Conservation (phyloP, 1,139 yeast species). For the Spencermartinsiella ligniputridi region DNA sequence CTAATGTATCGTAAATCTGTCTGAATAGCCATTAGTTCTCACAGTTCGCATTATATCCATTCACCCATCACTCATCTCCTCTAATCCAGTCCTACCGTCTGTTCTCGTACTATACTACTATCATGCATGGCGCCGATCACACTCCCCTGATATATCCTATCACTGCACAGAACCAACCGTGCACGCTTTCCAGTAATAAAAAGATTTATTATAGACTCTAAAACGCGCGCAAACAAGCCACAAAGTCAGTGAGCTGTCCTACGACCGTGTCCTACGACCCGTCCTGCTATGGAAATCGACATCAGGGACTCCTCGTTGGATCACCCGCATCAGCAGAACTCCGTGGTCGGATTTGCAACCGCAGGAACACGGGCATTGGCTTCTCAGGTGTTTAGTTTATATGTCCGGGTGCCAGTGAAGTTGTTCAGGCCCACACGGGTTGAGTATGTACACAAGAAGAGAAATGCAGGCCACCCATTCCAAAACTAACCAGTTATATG, state of each 20-base stretch:
- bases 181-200: too few species aligned
- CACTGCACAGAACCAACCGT: too few species aligned
- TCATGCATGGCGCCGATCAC: too few species aligned
- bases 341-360: slow-evolving; percentile 57
- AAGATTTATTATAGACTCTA: too few species aligned
- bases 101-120: too few species aligned
- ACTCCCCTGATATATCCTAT: too few species aligned
- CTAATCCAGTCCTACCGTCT: too few species aligned
- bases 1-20: too few species aligned
- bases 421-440: slow-evolving; percentile 86
- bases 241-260: not conserved
- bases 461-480: not conserved
- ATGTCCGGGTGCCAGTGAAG: slow-evolving; percentile 74
- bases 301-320: not conserved
- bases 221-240: too few species aligned
- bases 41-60: too few species aligned
- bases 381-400: slow-evolving; percentile 74
- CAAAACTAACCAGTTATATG: slow-evolving; percentile 6
- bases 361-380: slow-evolving; percentile 81
- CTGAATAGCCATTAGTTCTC: too few species aligned
- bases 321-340: slow-evolving; percentile 9
- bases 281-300: not conserved
- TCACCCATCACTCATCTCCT: too few species aligned
- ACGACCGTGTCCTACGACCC: not conserved
- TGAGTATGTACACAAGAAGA: slow-evolving; percentile 72